phyloP scores from a whole-genome alignment of 2,329 filamentous ascomycete genomes.

The Colletotrichum sojae region DNA sequence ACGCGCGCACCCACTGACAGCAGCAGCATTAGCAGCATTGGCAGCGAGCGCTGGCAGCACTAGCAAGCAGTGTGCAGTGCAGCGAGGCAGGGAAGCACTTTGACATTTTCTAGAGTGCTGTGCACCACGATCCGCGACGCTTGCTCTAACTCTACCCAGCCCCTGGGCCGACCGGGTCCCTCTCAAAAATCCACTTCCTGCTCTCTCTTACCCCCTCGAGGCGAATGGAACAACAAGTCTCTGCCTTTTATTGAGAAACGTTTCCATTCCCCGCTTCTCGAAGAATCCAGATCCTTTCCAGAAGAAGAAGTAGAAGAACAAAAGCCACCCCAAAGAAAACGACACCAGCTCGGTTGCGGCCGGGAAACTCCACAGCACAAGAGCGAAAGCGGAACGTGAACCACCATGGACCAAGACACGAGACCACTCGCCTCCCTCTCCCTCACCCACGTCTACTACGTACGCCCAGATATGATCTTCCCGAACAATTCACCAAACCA shows the following conservation, averaged over 20 bases:
- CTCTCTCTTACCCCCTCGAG: background rate
- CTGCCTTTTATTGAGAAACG: no score
- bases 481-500: background rate
- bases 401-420: slow-evolving; percentile 52
- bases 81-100: slow-evolving; percentile 23
- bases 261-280: no score
- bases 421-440: slow-evolving; percentile 87
- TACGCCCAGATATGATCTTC: slow-evolving; percentile 7
- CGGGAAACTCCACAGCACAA: slow-evolving; percentile 18
- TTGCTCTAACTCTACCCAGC: slow-evolving; percentile 38
- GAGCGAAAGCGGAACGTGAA: slow-evolving; percentile 12
- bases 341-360: background rate
- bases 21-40: no score
- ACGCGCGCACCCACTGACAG: no score
- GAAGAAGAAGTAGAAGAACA: background rate
- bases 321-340: background rate
- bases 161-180: slow-evolving; percentile 32
- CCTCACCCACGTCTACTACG: slow-evolving; percentile 96
- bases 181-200: slow-evolving; percentile 5
- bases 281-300: background rate
- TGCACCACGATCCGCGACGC: slow-evolving; percentile 40
- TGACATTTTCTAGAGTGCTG: slow-evolving; percentile 37
- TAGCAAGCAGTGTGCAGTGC: background rate
- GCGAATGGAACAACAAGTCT: slow-evolving; percentile 17
- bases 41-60: background rate